Evolutionary conservation across 257 asterid genomes (phyloP), one percentile per base, ranked within the genome.

Genomic region (Euphrasia confusa): DNA sequence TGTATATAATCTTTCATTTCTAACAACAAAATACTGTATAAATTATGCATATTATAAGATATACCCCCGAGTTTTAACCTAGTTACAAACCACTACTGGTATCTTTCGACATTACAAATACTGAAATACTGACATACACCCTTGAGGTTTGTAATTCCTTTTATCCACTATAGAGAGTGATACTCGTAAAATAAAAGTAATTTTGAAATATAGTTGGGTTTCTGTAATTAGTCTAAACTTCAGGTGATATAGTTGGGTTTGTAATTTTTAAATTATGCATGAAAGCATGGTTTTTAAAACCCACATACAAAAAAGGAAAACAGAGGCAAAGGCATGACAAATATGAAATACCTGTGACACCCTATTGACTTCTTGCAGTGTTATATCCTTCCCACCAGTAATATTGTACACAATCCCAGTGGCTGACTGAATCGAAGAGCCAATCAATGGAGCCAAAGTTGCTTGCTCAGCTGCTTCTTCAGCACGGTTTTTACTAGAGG

Each of bases 381-480:
- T 86, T 48, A 88, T 83, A 70, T 88, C 96, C 74, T 88, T 88
- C 67, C 96, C 96, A 48, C 96, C 96, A 8, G 96, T 88, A 45
- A 88, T 88, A 65, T 88, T 88, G 74, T 85, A 86, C 0, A 88
- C 96, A 24, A 88, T 95, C 48, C 95, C 96, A 44, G 95, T 88
- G 54, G 96, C 96, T 52, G 95, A 86, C 59, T 88, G 90, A 68
- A 88, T 88, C 5, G 95, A 86, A 3, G 96, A 83, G 61, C 96
- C 96, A 63, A 88, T 85, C 61, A 88, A 61, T 53, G 96, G 96
- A 63, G 96, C 86, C 73, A 85, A 75, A 72, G 96, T 88, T 55
- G 96, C 96, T 66, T 88, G 90, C 72, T 88, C 93, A 12, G 96
- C 96, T 57, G 96, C 96, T 74, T 88, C 96, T 73, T 83, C 96